Evolutionary conservation across 2,329 filamentous ascomycete genomes (phyloP), one percentile per base, ranked within the genome.

Genomic region (Curvularia sp.): DNA sequence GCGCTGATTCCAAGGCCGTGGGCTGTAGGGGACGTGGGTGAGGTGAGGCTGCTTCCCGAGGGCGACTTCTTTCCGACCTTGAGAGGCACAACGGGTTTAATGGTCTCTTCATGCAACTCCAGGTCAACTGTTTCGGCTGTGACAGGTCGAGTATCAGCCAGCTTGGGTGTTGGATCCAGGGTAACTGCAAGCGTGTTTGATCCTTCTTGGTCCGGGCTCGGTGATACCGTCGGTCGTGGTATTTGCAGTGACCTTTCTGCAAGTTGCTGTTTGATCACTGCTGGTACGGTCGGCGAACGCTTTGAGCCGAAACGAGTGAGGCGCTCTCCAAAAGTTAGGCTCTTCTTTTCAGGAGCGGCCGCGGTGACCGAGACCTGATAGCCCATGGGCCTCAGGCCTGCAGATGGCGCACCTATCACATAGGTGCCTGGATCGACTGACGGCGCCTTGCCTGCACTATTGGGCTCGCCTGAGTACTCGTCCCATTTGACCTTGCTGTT

Each of bases 381-480:
- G 7, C 74, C 72, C 68, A 74, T 73, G 38, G 64, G 59, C 39
- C 54, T 63, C 10, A 51, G 53, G 7, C 55, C 49, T 3, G 66
- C 60, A 27, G 60, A 57, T 9, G 62, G 51, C 6, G 59, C 60
- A 2, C 57, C 65, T 59, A 71, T 68, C 0, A 67, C 67, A 30
- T 68, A 77, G 8, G 69, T 63, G 30, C 83, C 82, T 18, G 87
- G 84, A 59, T 82, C 84, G 25, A 85, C 82, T 59, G 86, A 85
- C 38, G 82, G 83, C 25, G 83, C 78, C 57, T 82, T 84, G 13
- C 87, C 86, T 47, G 79, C 66, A 34, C 63, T 68, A 46, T 70
- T 83, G n/a, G 86, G 85, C 68, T 90, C 88, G 8, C 87, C 88
- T 3, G 88, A 88, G 70, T 84, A 86, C 47, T 84, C 84, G 75